A percentile compares a stretch with the other conserved stretches of the same genome.
Evolutionary conservation across 148 eudicot species (phyloP).

Genomic region (Linanthus parryae): DNA sequence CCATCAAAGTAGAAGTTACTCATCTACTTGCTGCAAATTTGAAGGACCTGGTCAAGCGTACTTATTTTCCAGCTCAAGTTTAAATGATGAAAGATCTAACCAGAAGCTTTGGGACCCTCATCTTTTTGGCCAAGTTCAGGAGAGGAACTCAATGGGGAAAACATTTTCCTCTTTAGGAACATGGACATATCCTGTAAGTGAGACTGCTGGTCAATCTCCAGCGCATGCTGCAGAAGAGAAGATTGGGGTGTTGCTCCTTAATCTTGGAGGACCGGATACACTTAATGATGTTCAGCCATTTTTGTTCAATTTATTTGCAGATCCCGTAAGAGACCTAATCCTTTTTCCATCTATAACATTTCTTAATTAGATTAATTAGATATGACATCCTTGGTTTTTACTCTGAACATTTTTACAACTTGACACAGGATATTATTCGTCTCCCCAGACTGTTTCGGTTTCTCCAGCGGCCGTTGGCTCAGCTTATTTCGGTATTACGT

Average conservation of each 20-base stretch:
- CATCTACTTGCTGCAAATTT: slow-evolving; percentile 6
- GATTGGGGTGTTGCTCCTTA: slow-evolving; percentile 87
- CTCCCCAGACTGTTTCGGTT: slow-evolving; percentile 82
- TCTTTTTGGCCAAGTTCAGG: slow-evolving; percentile 20
- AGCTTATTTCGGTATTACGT: slow-evolving; percentile 69
- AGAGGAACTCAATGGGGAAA: slow-evolving; percentile 26
- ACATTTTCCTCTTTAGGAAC: slow-evolving; percentile 35
- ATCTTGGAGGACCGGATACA: slow-evolving; percentile 95
- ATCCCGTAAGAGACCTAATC: too few relatives aligned
- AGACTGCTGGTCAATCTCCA: slow-evolving; percentile 30
- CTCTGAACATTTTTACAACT: slow-evolving; percentile 6
- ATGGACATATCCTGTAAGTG: slow-evolving; percentile 39
- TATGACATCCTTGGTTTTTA: not conserved
- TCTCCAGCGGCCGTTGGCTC: slow-evolving; percentile 85
- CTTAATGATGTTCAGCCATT: slow-evolving; percentile 95
- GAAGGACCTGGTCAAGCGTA: slow-evolving; percentile 21
- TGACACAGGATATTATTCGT: slow-evolving; percentile 85
- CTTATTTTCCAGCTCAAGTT: slow-evolving; percentile 14
- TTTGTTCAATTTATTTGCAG: slow-evolving; percentile 90
- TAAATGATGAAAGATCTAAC: slow-evolving; percentile 13
- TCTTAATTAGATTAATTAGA: too few relatives aligned
- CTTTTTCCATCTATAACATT: too few relatives aligned
- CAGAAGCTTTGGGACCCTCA: slow-evolving; percentile 17
- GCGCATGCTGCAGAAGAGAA: slow-evolving; percentile 62
- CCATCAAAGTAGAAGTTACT: slow-evolving; percentile 14